Evolutionary conservation across 179 eudicot genomes (phyloP), one percentile per base, ranked within the genome.

Genomic region (Patellifolia procumbens): DNA sequence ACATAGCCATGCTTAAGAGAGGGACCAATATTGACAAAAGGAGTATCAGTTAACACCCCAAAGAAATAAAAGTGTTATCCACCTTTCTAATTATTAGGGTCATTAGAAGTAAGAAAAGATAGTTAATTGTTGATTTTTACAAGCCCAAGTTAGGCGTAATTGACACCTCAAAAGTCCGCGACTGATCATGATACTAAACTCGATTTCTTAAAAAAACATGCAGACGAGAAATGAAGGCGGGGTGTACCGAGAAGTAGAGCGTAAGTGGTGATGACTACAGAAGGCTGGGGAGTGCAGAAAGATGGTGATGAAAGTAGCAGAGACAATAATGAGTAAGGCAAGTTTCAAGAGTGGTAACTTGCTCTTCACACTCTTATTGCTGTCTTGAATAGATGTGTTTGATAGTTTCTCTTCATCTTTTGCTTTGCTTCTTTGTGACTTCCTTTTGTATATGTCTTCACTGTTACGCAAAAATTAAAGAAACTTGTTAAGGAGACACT

Each of bases 381-480:
- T 85, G 22, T 88, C 94, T 70, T 79, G 89, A 43, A 77, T 60
- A 31, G 80, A n/a, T 43, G 68, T 58, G 37, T 79, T 82, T 53
- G 80, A 76, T 51, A 79, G 48, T 76, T 84, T 88, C 70, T 82
- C 92, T 51, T 62, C 52, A 68, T 86, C 93, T 79, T 87, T 87
- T 16, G 72, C 74, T 79, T 83, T 89, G 74, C 81, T 89, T 81
- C 87, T 86, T 24, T 86, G 84, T 34, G 80, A 67, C 75, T 84
- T 92, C 65, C 92, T 88, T 73, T 88, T 91, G 87, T 87, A 86
- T 28, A 82, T 84, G 31, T 92, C 96, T 65, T 89, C 92, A 60
- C 97, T 92, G 76, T 74, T 74, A 82, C 68, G 74, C 55, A 68
- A 58, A 79, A 45, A 19, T 20, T 59, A 17, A 32, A 26, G 49